These are phyloP conservation scores for Cyberlindnera maritima DNA, from an alignment of 805 yeast species.

Conservation along the genomic window DNA sequence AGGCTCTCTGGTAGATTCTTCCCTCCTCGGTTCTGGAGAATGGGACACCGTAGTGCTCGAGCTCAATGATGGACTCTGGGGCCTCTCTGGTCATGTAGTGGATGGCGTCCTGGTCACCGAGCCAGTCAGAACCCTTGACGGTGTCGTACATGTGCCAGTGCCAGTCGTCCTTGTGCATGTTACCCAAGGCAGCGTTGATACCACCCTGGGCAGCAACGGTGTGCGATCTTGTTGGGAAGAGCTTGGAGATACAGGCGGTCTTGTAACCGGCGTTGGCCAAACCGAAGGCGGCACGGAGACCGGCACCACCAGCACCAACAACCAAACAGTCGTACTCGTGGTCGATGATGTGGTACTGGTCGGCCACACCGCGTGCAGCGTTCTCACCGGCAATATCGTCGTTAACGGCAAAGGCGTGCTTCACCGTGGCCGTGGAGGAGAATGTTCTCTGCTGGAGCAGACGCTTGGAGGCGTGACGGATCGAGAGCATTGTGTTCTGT, in stretches of 20 bases:
- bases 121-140: slow-evolving; percentile 98
- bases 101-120: slow-evolving; percentile 98
- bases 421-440: slow-evolving; percentile 22
- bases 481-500: slow-evolving; percentile 22
- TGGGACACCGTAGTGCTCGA: slow-evolving; percentile 98
- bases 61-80: slow-evolving; percentile 90
- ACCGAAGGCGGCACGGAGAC: slow-evolving; percentile 97
- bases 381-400: slow-evolving; percentile 45
- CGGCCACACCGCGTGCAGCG: slow-evolving; percentile 53
- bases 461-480: slow-evolving; percentile 24
- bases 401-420: slow-evolving; percentile 31
- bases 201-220: slow-evolving; percentile 99
- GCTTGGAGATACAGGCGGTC: slow-evolving; percentile 95
- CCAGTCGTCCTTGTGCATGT: slow-evolving; percentile 98
- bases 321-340: slow-evolving; percentile 98
- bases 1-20: slow-evolving; percentile 96
- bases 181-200: slow-evolving; percentile 97
- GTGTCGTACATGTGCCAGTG: slow-evolving; percentile 99
- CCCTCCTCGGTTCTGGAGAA: slow-evolving; percentile 97
- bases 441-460: slow-evolving; percentile 17
- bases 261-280: slow-evolving; percentile 95
- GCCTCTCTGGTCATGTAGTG: slow-evolving; percentile 99
- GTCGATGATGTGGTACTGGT: slow-evolving; percentile 88
- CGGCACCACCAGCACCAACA: slow-evolving; percentile 99
- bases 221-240: slow-evolving; percentile 97